A percentile compares a stretch with the other conserved stretches of the same genome.
phyloP scores from a whole-genome alignment of 371 early-diverging fungal genomes.

The Syncephalastrum monosporum region DNA sequence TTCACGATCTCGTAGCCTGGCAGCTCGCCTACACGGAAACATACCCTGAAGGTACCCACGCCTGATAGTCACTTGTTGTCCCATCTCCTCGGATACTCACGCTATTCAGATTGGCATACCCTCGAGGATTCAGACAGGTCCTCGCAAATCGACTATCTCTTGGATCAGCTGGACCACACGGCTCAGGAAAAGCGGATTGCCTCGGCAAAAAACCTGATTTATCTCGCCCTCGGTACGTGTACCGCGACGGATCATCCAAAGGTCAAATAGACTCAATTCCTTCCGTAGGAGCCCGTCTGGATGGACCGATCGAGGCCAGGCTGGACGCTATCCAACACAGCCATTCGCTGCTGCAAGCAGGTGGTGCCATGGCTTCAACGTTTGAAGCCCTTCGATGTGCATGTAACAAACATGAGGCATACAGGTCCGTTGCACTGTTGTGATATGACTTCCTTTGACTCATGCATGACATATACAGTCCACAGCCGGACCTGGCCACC shows the following conservation, averaged over 20 bases:
- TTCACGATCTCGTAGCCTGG: slow-evolving; percentile 45
- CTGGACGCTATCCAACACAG: slow-evolving; percentile 43
- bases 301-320: slow-evolving; percentile 18
- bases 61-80: background rate
- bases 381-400: slow-evolving; percentile 51
- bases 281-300: too few relatives aligned
- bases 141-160: slow-evolving; percentile 38
- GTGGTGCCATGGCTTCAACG: slow-evolving; percentile 51
- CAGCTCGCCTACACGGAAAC: slow-evolving; percentile 41
- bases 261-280: background rate
- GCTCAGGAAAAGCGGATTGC: slow-evolving; percentile 38
- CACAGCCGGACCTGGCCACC: slow-evolving; percentile 4
- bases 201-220: slow-evolving; percentile 53
- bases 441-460: background rate
- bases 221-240: slow-evolving; percentile 61
- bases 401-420: slow-evolving; percentile 25
- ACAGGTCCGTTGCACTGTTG: slow-evolving; percentile 15
- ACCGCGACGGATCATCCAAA: slow-evolving; percentile 6
- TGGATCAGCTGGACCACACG: slow-evolving; percentile 59
- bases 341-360: slow-evolving; percentile 40
- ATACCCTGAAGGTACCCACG: slow-evolving; percentile 23
- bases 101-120: slow-evolving; percentile 22
- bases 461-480: slow-evolving; percentile 1
- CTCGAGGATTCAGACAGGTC: slow-evolving; percentile 23
- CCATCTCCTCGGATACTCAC: background rate